phyloP scores from a whole-genome alignment of 1,139 yeast genomes.

The Pneumocystis canis region DNA sequence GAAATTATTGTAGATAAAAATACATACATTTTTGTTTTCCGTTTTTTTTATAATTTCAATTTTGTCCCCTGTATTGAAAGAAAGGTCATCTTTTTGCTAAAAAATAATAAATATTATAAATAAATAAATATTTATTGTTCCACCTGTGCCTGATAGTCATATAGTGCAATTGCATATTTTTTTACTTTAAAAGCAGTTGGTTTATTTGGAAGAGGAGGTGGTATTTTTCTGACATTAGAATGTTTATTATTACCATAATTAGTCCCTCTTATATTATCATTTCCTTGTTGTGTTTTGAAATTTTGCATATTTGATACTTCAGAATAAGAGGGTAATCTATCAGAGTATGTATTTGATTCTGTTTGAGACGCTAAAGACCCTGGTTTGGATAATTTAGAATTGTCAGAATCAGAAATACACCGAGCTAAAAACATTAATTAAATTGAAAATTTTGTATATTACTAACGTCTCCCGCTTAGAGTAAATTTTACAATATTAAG shows the following conservation, averaged over 20 bases:
- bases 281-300: neutral
- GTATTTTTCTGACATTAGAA: slow-evolving; percentile 14
- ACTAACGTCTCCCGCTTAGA: slow-evolving; percentile 42
- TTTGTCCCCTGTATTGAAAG: slow-evolving; percentile 74
- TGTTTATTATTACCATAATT: neutral
- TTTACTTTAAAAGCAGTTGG: slow-evolving; percentile 25
- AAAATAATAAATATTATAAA: neutral
- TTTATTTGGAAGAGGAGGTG: slow-evolving; percentile 29
- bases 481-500: slow-evolving; percentile 82
- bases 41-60: slow-evolving; percentile 74
- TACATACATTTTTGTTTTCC: slow-evolving; percentile 51
- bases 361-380: slow-evolving; percentile 14
- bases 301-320: neutral
- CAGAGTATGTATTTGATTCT: slow-evolving; percentile 16
- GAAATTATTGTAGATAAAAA: neutral
- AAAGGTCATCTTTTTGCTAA: slow-evolving; percentile 79
- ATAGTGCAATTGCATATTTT: slow-evolving; percentile 57
- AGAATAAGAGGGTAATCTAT: slow-evolving; percentile 18
- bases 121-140: neutral
- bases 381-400: slow-evolving; percentile 15
- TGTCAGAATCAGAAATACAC: slow-evolving; percentile 7
- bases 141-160: slow-evolving; percentile 59
- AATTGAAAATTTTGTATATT: neutral
- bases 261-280: neutral
- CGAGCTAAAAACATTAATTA: neutral